A percentile compares a stretch with the other conserved stretches of the same genome.
Evolutionary conservation across 768 basidiomycete genomes (phyloP).

Genomic region (Cytidiella melzeri): DNA sequence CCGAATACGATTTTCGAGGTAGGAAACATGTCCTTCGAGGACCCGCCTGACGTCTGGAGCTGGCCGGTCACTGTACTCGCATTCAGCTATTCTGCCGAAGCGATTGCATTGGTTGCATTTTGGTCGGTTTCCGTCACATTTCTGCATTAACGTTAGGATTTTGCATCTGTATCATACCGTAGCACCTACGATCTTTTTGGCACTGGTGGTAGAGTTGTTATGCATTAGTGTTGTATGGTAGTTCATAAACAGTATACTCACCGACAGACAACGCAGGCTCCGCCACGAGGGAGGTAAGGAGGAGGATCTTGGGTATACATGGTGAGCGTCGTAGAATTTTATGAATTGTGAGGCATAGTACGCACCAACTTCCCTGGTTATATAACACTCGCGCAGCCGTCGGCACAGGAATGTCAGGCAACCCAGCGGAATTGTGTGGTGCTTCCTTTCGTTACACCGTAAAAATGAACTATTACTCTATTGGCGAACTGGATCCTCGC

Average conservation of each 20-base stretch:
- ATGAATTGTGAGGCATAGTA: too few species aligned
- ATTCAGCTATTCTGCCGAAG: not conserved
- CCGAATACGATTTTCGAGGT: not conserved
- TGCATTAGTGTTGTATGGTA: not conserved
- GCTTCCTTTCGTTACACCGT: too few species aligned
- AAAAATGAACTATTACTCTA: too few species aligned
- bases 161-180: not conserved
- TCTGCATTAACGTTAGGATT: not conserved
- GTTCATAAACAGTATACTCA: not conserved
- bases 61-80: not conserved
- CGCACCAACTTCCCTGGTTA: too few species aligned
- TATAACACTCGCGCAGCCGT: too few species aligned
- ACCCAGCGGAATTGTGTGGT: too few species aligned
- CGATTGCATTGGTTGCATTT: not conserved
- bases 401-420: too few species aligned
- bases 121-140: not conserved
- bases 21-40: not conserved
- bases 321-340: not conserved
- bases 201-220: not conserved
- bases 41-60: not conserved
- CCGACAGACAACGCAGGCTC: not conserved
- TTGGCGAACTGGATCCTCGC: too few species aligned
- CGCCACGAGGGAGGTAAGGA: not conserved
- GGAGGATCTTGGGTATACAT: not conserved
- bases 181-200: not conserved